Evolutionary conservation across 2,329 filamentous ascomycete genomes (phyloP), one percentile per base, ranked within the genome.

Genomic region (Fusarium bactridioides): DNA sequence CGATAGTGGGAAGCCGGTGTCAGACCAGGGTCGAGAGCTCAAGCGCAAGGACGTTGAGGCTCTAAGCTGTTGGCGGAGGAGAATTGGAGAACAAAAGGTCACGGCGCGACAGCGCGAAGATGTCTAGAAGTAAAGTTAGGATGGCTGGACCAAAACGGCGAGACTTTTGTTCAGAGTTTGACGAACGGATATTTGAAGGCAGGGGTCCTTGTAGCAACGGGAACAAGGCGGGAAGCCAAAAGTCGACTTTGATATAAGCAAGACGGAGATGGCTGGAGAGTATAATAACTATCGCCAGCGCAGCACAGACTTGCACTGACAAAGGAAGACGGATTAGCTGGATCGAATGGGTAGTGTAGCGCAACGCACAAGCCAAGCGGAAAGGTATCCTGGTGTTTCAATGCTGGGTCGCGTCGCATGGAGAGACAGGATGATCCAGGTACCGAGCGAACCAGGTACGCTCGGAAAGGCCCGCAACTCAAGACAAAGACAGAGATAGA

Each of bases 331-430:
- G 40, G 45, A 58, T 65, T 57, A 44, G 48, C 61, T 35, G 50
- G 31, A 48, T 57, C 54, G 47, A 60, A 69, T 55, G 62, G 71
- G 50, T 67, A 64, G 40, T 64, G 67, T 47, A 66, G 44, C 47
- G 73, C 62, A 67, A 67, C 41, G 69, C 75, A 62, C 61, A 70
- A 61, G 64, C 57, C 67, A 69, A 48, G 40, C 33, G 23, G 33
- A 64, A 53, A 58, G 75, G 74, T 70, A 61, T 77, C 75, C 75
- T 71, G 68, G 72, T 74, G 75, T 76, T 77, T 76, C 69, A 72
- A 62, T 68, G 66, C 67, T 61, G 64, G 63, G 69, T 62, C 64
- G 56, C 63, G 64, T 69, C 45, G 66, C 65, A 69, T 69, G 66
- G 65, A 67, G 53, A 70, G 69, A 66, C 64, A 72, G 75, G 75